Percentiles rank a stretch among this genome's conserved stretches.
Evolutionary conservation across 768 basidiomycete species (phyloP).

Genomic region (Boletus rufocinnamomeus): DNA sequence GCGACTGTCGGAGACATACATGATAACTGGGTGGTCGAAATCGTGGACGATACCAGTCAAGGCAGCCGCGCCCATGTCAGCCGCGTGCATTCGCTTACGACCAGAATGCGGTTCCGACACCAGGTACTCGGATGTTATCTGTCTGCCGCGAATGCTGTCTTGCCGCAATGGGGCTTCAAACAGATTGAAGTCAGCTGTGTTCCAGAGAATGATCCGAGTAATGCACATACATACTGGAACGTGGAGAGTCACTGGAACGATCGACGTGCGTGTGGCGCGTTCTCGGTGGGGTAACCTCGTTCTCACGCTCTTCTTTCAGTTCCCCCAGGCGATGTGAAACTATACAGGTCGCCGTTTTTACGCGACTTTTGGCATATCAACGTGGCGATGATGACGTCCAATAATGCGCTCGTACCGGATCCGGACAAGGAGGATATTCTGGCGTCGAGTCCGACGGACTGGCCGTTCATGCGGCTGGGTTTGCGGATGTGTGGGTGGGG

Average conservation of each 20-base stretch:
- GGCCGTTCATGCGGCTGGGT: conserved; percentile 90
- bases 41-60: conserved; percentile 85
- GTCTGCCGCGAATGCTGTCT: conserved; percentile 79
- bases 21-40: conserved; percentile 91
- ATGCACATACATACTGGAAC: conserved; percentile 95
- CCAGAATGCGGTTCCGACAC: conserved; percentile 84
- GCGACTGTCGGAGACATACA: conserved; percentile 81
- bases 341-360: conserved; percentile 89
- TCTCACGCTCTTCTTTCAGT: conserved; percentile 47
- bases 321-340: conserved; percentile 77
- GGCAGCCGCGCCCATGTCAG: conserved; percentile 58
- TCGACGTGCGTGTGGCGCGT: conserved; percentile 60
- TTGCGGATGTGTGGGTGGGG: conserved; percentile 98
- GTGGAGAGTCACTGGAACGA: conserved; percentile 98
- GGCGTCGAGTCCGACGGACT: conserved; percentile 89
- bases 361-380: conserved; percentile 99
- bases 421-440: conserved; percentile 99
- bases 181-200: conserved; percentile 96
- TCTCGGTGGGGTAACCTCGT: background rate
- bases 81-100: conserved; percentile 87
- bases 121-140: conserved; percentile 80
- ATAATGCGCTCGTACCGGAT: conserved; percentile 96
- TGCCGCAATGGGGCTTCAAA: conserved; percentile 99
- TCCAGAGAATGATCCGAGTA: conserved; percentile 78
- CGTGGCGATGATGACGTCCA: conserved; percentile 99